Conservation (phyloP, 164 flowering plant genomes). For the Warburgia ugandensis region DNA sequence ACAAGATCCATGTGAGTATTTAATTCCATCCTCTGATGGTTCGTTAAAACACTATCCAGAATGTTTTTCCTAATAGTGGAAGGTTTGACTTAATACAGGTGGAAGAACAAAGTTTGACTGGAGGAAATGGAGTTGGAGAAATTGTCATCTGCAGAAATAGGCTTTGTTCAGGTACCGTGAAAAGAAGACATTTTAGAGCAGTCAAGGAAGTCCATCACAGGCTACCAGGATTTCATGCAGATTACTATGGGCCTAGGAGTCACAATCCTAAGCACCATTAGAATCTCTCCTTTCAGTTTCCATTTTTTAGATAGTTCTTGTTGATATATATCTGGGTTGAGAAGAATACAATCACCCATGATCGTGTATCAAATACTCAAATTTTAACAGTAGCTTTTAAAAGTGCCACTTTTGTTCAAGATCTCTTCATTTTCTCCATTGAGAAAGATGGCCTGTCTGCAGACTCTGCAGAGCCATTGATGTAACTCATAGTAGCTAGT, state of each 20-base stretch:
- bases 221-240: constrained; percentile 68
- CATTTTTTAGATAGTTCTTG: background rate
- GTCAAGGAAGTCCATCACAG: constrained; percentile 34
- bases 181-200: constrained; percentile 24
- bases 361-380: constrained; percentile 10
- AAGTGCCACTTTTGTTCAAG: background rate
- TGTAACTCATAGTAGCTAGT: background rate
- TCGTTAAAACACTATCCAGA: background rate
- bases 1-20: constrained; percentile 23
- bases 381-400: constrained; percentile 5
- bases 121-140: constrained; percentile 10
- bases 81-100: constrained; percentile 13
- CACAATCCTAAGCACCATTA: constrained; percentile 62
- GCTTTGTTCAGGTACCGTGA: constrained; percentile 41
- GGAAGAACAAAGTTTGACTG: constrained; percentile 10
- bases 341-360: constrained; percentile 8
- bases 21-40: constrained; percentile 1
- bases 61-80: background rate
- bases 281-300: background rate
- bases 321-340: background rate
- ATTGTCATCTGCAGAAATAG: constrained; percentile 25
- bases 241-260: constrained; percentile 54
- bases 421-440: background rate
- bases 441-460: background rate
- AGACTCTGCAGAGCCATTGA: background rate